Conservation (phyloP, 345 rosid genomes). For the Gossypium mustelinum region DNA sequence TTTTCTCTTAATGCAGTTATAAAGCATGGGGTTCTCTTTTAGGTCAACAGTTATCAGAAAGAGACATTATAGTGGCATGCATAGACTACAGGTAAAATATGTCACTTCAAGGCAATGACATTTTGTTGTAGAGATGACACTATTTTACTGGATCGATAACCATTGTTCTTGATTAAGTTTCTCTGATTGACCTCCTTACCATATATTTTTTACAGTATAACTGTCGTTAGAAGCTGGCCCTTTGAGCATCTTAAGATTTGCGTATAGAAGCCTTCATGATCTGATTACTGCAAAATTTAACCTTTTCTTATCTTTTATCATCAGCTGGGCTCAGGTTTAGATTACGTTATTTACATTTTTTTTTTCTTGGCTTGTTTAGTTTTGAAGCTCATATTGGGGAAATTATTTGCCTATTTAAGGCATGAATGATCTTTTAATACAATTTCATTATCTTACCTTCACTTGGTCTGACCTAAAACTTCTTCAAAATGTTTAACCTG, state of each 20-base stretch:
- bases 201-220: neutral
- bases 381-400: neutral
- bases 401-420: neutral
- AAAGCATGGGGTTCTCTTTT: conserved; percentile 99
- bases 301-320: neutral
- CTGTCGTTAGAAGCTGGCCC: neutral
- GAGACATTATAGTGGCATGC: conserved; percentile 92
- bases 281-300: neutral
- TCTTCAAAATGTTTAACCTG: neutral
- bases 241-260: neutral
- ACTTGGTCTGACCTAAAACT: neutral
- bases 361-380: neutral
- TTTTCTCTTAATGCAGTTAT: conserved; percentile 55
- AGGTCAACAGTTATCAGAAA: conserved; percentile 87
- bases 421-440: neutral
- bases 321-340: conserved; percentile 1
- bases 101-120: conserved; percentile 8
- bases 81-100: conserved; percentile 80
- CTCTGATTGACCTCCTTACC: neutral
- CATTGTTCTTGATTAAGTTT: neutral
- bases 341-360: neutral
- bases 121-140: neutral
- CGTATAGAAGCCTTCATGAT: neutral
- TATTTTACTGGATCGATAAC: neutral
- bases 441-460: neutral